Conservation (phyloP, 2,329 filamentous ascomycete genomes). For the Arachnopeziza araneosa region DNA sequence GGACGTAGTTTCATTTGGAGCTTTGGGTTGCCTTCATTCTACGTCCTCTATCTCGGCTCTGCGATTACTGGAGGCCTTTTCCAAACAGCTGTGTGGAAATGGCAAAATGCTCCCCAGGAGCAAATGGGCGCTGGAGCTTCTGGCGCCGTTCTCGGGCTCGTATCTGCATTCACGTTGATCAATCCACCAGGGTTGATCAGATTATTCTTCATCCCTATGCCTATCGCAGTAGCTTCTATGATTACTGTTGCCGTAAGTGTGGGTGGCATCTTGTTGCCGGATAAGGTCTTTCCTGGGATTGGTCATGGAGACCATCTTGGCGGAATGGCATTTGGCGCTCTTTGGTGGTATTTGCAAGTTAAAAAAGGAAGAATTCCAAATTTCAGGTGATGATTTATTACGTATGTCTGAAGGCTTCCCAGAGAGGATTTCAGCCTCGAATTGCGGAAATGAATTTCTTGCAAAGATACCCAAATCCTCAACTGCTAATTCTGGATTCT, state of each 20-base stretch:
- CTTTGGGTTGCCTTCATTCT: conserved; percentile 8
- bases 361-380: background rate
- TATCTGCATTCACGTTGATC: conserved; percentile 3
- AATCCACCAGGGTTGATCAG: conserved; percentile 2
- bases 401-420: background rate
- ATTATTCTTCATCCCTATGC: conserved; percentile 14
- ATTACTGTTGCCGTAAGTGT: conserved; percentile 2
- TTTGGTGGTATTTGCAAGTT: conserved; percentile 1
- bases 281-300: conserved; percentile 5
- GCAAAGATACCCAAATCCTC: too few species aligned
- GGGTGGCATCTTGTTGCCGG: conserved; percentile 3
- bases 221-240: background rate
- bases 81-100: conserved; percentile 6
- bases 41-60: conserved; percentile 13
- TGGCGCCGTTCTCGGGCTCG: conserved; percentile 9
- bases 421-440: background rate
- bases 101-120: background rate
- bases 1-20: conserved; percentile 15
- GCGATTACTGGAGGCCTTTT: conserved; percentile 10
- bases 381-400: background rate
- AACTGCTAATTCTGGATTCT: too few species aligned
- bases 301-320: conserved; percentile 18
- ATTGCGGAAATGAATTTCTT: background rate
- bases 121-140: conserved; percentile 10
- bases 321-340: conserved; percentile 6